Base-by-base conservation (phyloP, 169 alveolate genomes). In the Toxoplasma gondii region DNA sequence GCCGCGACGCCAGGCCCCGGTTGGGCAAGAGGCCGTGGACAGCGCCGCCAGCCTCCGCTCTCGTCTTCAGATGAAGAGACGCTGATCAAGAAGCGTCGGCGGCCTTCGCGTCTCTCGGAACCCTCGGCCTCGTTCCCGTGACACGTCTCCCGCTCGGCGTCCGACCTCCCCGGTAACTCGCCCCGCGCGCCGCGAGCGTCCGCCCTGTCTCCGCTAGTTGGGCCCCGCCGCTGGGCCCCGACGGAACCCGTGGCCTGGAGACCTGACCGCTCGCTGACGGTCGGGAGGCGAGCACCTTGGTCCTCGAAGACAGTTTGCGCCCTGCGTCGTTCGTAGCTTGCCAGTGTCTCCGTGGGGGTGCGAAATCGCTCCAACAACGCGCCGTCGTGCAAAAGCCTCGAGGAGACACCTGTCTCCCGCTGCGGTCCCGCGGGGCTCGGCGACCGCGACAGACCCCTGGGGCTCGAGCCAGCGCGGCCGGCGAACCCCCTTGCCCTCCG, bases 41-140 rank as follows among this genome's bases (percentile, higher is more conserved):
- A 64, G n/a, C 74, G 74, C n/a, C 74, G 74, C 74, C 74, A 64
- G 4, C 74, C 74, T 16, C 74, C 74, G 74, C 74, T 64, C 74
- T 64, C 74, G 1, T 64, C 74, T 16, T 64, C 74, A 22, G 74
- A 64, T 1, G 74, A 64, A 7, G 74, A 27, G 74, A 64, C 74
- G 29, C 58, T 49, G 58, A 49, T 49, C 58, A 49, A 49, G 58
- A 7, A 49, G 22, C 58, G 58, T 49, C 58, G 58, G 58, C 58
- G 58, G 22, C 58, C 58, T 49, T 4, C 22, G 58, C 58, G 58
- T 49, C 58, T 49, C 22, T 12, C 22, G 58, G 12, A 49, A 4
- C 22, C 58, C 22, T 12, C 12, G 58, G 58, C 4, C 58, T 49
- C 58, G 58, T 49, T 4, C 58, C 12, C 58, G 58, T 49, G 58